Conservation (phyloP, 768 basidiomycete species). For the Hygrocybe punicea region DNA sequence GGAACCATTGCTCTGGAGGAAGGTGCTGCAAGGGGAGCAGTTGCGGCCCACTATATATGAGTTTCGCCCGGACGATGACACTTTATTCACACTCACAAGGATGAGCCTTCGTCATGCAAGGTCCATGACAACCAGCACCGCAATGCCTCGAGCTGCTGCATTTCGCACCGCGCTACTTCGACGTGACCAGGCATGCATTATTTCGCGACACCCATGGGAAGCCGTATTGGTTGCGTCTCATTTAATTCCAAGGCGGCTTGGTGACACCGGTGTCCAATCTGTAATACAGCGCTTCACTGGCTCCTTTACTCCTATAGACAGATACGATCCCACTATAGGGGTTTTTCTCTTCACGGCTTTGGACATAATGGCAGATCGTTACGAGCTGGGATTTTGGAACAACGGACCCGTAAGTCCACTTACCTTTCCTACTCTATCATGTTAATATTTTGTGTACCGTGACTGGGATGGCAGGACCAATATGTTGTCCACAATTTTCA, state of each 20-base stretch:
- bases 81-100: slow-evolving; percentile 9
- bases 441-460: slow-evolving; percentile 9
- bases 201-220: neutral
- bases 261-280: slow-evolving; percentile 15
- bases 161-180: slow-evolving; percentile 12
- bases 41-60: slow-evolving; percentile 18
- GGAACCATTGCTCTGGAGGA: slow-evolving; percentile 12
- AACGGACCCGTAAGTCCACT: slow-evolving; percentile 16
- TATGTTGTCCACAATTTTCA: neutral
- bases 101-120: slow-evolving; percentile 10
- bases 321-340: slow-evolving; percentile 16
- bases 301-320: slow-evolving; percentile 12
- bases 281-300: slow-evolving; percentile 15
- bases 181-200: slow-evolving; percentile 7
- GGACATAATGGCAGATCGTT: slow-evolving; percentile 11
- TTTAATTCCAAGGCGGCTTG: slow-evolving; percentile 16
- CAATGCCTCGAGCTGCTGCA: slow-evolving; percentile 7
- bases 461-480: neutral
- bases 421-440: slow-evolving; percentile 8
- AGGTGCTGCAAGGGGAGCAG: slow-evolving; percentile 11
- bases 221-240: slow-evolving; percentile 9
- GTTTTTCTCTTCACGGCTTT: slow-evolving; percentile 11
- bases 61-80: slow-evolving; percentile 14
- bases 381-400: slow-evolving; percentile 17
- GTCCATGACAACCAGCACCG: slow-evolving; percentile 13